Percentiles rank a stretch among this genome's conserved stretches.
Conservation (phyloP, 2,329 filamentous ascomycete species). For the Aspergillus fumigatus region DNA sequence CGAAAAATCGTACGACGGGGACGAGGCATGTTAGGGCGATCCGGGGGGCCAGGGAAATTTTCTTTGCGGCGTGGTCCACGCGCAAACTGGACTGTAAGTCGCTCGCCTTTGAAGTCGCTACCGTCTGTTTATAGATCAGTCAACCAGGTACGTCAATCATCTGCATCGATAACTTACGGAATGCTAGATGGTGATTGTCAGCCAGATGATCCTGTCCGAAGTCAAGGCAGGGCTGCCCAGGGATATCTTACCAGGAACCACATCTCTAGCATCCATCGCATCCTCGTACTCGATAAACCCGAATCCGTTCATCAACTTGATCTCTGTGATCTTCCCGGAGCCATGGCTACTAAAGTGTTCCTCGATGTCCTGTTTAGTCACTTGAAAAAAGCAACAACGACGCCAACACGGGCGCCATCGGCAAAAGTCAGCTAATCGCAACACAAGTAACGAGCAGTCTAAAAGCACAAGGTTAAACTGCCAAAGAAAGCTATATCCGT, state of each 20-base stretch:
- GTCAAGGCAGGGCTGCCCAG: constrained; percentile 4
- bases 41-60: constrained; percentile 58
- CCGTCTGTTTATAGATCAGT: constrained; percentile 61
- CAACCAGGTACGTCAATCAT: constrained; percentile 44
- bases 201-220: constrained; percentile 12
- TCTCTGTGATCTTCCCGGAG: constrained; percentile 94
- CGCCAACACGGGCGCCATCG: constrained; percentile 26
- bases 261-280: constrained; percentile 94
- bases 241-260: constrained; percentile 78
- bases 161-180: constrained; percentile 56
- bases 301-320: constrained; percentile 99
- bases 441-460: constrained; percentile 16
- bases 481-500: constrained; percentile 13
- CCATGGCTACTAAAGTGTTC: constrained; percentile 93
- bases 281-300: constrained; percentile 99
- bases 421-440: constrained; percentile 29
- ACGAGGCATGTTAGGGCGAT: constrained; percentile 63
- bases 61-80: constrained; percentile 73
- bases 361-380: constrained; percentile 95
- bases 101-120: constrained; percentile 95
- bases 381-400: constrained; percentile 49
- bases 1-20: constrained; percentile 91
- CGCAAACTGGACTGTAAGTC: constrained; percentile 96
- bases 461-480: constrained; percentile 9
- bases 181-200: constrained; percentile 41